Percentiles rank a stretch among this genome's conserved stretches.
Evolutionary conservation across 345 rosid species (phyloP).

Genomic region (Euphorbia peplus): DNA sequence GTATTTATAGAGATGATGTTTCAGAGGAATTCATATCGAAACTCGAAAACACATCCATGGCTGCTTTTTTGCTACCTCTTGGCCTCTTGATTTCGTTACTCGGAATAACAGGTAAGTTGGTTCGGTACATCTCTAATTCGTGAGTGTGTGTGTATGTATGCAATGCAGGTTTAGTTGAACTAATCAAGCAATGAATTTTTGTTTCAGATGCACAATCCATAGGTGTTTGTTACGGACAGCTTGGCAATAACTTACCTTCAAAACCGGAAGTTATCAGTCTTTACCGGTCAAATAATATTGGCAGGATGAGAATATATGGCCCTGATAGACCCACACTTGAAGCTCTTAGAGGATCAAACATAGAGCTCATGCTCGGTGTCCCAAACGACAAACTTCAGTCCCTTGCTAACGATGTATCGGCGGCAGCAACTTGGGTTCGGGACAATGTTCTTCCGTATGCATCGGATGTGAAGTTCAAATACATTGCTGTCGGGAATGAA

Average conservation of each 20-base stretch:
- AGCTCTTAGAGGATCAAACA: conserved; percentile 40
- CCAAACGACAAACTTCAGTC: conserved; percentile 29
- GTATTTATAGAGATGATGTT: background rate
- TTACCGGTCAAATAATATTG: conserved; percentile 29
- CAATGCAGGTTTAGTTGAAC: background rate
- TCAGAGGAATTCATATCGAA: background rate
- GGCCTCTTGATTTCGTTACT: conserved; percentile 4
- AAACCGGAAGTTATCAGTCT: conserved; percentile 26
- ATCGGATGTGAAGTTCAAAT: conserved; percentile 35
- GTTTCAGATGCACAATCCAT: conserved; percentile 25
- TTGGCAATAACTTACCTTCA: conserved; percentile 39
- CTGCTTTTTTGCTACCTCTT: conserved; percentile 3
- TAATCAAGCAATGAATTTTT: background rate
- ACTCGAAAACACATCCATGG: conserved; percentile 8
- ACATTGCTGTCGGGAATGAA: conserved; percentile 54
- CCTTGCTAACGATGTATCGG: conserved; percentile 20
- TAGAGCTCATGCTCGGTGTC: conserved; percentile 34
- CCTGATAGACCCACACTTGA: conserved; percentile 38
- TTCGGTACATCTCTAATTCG: background rate
- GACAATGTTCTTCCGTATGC: conserved; percentile 28
- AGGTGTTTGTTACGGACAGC: conserved; percentile 43
- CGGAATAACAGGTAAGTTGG: background rate
- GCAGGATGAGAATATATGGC: conserved; percentile 36
- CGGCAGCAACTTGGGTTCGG: conserved; percentile 35
- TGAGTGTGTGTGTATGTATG: background rate